Conservation (phyloP, 345 rosid species). For the Punica granatum region DNA sequence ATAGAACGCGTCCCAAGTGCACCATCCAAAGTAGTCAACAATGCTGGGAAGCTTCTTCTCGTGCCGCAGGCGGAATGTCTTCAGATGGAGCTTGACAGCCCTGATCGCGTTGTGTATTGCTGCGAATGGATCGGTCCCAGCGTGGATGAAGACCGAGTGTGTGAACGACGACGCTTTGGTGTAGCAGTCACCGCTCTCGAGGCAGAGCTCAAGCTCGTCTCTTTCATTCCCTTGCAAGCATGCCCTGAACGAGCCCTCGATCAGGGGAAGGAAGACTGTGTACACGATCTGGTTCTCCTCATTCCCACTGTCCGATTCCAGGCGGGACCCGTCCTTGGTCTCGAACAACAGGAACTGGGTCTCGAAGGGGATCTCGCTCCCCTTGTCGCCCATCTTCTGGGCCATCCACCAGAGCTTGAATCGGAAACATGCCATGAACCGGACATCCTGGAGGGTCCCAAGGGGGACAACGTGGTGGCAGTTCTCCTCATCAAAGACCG, state of each 20-base stretch:
- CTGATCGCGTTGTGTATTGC: slow-evolving; percentile 65
- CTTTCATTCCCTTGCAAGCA: slow-evolving; percentile 60
- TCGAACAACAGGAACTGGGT: slow-evolving; percentile 79
- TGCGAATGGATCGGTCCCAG: slow-evolving; percentile 73
- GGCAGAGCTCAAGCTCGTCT: slow-evolving; percentile 79
- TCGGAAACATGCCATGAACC: slow-evolving; percentile 92
- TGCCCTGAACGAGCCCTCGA: slow-evolving; percentile 75
- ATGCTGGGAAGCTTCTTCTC: slow-evolving; percentile 86
- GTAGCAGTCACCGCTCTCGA: slow-evolving; percentile 78
- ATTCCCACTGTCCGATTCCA: slow-evolving; percentile 49
- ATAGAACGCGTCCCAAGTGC: slow-evolving; percentile 99
- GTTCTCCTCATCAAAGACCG: slow-evolving; percentile 46
- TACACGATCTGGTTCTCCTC: slow-evolving; percentile 56
- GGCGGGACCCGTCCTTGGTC: slow-evolving; percentile 65
- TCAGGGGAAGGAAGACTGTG: slow-evolving; percentile 82
- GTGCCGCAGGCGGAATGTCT: slow-evolving; percentile 73
- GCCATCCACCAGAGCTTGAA: slow-evolving; percentile 99
- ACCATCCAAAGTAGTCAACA: slow-evolving; percentile 87
- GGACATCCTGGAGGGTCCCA: slow-evolving; percentile 57
- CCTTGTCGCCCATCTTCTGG: slow-evolving; percentile 76
- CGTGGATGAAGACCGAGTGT: slow-evolving; percentile 55
- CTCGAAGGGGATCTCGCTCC: slow-evolving; percentile 71
- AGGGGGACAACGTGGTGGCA: slow-evolving; percentile 60
- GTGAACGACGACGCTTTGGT: slow-evolving; percentile 60
- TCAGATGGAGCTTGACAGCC: slow-evolving; percentile 59